phyloP scores from a whole-genome alignment of 1,284 basidiomycete species.

The Heliocybe sulcata region DNA sequence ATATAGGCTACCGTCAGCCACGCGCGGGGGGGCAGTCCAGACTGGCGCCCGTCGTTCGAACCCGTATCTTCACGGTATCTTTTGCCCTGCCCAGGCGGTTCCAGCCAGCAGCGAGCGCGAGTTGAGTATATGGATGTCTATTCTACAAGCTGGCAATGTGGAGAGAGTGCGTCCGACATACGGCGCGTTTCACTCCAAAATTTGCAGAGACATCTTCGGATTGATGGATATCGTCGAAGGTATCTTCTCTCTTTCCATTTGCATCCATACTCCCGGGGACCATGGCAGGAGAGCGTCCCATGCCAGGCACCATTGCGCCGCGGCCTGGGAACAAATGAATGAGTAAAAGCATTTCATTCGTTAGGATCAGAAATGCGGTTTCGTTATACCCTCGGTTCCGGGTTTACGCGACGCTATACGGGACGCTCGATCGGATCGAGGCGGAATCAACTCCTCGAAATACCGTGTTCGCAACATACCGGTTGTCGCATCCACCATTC shows the following conservation, averaged over 20 bases:
- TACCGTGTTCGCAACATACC: too few relatives aligned
- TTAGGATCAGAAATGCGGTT: background rate
- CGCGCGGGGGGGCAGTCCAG: background rate
- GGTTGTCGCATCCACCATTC: too few relatives aligned
- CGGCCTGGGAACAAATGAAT: too few relatives aligned
- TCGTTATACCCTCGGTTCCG: background rate
- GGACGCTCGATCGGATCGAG: background rate
- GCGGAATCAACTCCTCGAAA: too few relatives aligned
- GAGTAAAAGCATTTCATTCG: too few relatives aligned
- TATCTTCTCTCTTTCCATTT: background rate
- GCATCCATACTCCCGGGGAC: background rate
- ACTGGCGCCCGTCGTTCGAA: background rate
- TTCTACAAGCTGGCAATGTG: background rate
- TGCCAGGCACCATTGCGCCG: background rate
- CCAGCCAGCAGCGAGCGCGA: background rate
- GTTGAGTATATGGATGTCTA: background rate
- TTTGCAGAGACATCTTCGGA: background rate
- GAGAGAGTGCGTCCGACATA: background rate
- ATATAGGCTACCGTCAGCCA: background rate
- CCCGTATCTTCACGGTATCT: background rate
- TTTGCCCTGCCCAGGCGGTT: background rate
- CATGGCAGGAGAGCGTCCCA: background rate
- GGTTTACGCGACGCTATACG: background rate
- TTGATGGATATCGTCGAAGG: background rate
- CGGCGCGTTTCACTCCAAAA: background rate